Percentiles rank a stretch among this genome's conserved stretches.
These are phyloP conservation scores for Sicyos baderoa DNA, from an alignment of 306 rosid genomes.

Conservation along the genomic window DNA sequence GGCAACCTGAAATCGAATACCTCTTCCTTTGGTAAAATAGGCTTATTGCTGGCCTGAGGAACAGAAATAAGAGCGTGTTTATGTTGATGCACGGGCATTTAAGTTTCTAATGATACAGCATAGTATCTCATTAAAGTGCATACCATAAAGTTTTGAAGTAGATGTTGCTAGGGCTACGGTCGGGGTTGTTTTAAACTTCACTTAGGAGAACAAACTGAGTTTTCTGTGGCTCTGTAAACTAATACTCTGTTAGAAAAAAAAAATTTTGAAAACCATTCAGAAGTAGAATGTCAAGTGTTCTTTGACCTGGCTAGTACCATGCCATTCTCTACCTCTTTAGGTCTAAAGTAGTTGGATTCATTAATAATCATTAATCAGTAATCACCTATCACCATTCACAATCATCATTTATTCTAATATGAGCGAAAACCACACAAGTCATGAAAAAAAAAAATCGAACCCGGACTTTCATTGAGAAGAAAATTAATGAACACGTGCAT, in stretches of 20 bases:
- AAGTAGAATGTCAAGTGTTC: not conserved
- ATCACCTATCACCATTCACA: too few relatives aligned
- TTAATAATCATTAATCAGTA: not conserved
- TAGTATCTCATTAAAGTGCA: not conserved
- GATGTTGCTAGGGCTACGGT: not conserved
- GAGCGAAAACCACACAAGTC: not conserved
- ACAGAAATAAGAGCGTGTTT: conserved; percentile 2
- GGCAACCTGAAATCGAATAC: conserved; percentile 44
- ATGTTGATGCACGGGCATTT: not conserved
- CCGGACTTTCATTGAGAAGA: too few relatives aligned
- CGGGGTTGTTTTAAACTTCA: not conserved
- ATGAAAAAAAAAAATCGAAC: not conserved
- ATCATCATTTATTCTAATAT: not conserved
- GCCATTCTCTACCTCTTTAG: not conserved
- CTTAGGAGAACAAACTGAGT: not conserved
- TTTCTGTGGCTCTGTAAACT: not conserved
- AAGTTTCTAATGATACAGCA: not conserved
- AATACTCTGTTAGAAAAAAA: not conserved
- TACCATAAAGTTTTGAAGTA: conserved; percentile 18
- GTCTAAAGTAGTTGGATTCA: not conserved
- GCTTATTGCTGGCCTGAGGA: conserved; percentile 31
- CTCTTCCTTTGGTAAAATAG: conserved; percentile 53
- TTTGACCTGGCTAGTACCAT: not conserved
- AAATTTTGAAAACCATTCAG: not conserved
- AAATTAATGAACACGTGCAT: too few relatives aligned